These are phyloP conservation scores for Helotiales sp. DNA, from an alignment of 2,329 filamentous ascomycete species.

Conservation along the genomic window DNA sequence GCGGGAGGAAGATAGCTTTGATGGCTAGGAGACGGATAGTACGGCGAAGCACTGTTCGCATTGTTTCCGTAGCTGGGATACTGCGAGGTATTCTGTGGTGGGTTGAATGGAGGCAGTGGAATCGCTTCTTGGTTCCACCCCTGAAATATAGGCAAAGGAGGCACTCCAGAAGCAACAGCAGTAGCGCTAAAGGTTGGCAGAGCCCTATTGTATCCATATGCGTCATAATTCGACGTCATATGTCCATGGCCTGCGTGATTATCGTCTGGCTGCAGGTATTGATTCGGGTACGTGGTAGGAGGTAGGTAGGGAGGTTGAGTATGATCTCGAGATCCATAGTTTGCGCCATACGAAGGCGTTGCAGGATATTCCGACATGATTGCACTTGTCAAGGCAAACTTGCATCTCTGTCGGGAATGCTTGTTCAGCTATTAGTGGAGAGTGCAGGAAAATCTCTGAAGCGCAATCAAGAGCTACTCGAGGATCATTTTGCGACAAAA, in stretches of 20 bases:
- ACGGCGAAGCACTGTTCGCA: slow-evolving; percentile 20
- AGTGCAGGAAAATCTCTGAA: slow-evolving; percentile 15
- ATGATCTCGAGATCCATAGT: slow-evolving; percentile 28
- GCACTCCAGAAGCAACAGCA: slow-evolving; percentile 27
- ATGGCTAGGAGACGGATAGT: slow-evolving; percentile 21
- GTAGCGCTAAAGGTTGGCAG: slow-evolving; percentile 29
- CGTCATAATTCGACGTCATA: slow-evolving; percentile 29
- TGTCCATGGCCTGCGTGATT: slow-evolving; percentile 22
- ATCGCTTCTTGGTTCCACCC: slow-evolving; percentile 33
- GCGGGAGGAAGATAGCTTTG: slow-evolving; percentile 25
- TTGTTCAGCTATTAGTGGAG: slow-evolving; percentile 22
- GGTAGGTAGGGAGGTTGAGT: slow-evolving; percentile 29
- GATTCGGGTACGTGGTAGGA: slow-evolving; percentile 23
- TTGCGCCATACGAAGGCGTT: slow-evolving; percentile 43
- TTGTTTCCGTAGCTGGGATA: slow-evolving; percentile 21
- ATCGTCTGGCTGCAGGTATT: slow-evolving; percentile 28
- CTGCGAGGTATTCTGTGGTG: slow-evolving; percentile 16
- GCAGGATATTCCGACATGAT: slow-evolving; percentile 49
- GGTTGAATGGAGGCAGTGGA: slow-evolving; percentile 26
- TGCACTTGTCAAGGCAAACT: slow-evolving; percentile 11
- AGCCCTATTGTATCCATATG: slow-evolving; percentile 33
- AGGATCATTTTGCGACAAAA: slow-evolving; percentile 27
- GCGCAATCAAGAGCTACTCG: slow-evolving; percentile 23
- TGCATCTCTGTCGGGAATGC: slow-evolving; percentile 20
- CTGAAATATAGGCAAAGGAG: slow-evolving; percentile 33